These are phyloP conservation scores for Xylaria longipes DNA, from an alignment of 495 filamentous ascomycete genomes.

Conservation along the genomic window DNA sequence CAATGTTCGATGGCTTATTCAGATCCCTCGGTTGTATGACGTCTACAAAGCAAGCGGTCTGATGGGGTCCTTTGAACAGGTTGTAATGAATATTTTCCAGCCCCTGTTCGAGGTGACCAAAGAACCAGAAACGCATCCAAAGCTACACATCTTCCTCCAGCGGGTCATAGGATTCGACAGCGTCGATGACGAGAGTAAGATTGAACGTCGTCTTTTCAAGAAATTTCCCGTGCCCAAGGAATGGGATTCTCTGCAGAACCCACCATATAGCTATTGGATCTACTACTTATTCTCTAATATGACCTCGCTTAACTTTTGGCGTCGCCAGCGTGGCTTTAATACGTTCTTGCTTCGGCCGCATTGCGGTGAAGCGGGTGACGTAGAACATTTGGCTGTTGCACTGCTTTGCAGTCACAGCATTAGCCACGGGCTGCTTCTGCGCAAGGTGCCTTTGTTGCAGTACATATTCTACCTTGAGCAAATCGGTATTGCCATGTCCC, in stretches of 20 bases:
- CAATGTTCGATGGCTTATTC: slow-evolving; percentile 97
- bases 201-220: slow-evolving; percentile 85
- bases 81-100: slow-evolving; percentile 90
- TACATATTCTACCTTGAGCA: slow-evolving; percentile 98
- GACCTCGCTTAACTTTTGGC: slow-evolving; percentile 87
- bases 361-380: slow-evolving; percentile 96
- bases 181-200: slow-evolving; percentile 97
- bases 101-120: slow-evolving; percentile 94
- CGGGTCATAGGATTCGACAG: slow-evolving; percentile 96
- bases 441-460: slow-evolving; percentile 93
- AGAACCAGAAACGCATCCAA: slow-evolving; percentile 83
- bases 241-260: slow-evolving; percentile 93
- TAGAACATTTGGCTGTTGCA: slow-evolving; percentile 91
- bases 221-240: slow-evolving; percentile 90
- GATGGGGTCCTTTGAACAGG: slow-evolving; percentile 88
- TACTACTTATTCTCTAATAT: slow-evolving; percentile 97
- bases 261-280: slow-evolving; percentile 98
- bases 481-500: slow-evolving; percentile 98
- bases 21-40: slow-evolving; percentile 92
- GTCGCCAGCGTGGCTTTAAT: slow-evolving; percentile 91
- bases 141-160: slow-evolving; percentile 94
- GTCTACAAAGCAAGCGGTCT: slow-evolving; percentile 88
- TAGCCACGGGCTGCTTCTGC: slow-evolving; percentile 89
- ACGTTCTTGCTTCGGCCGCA: slow-evolving; percentile 93
- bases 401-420: slow-evolving; percentile 96